Evolutionary conservation across 169 alveolate genomes (phyloP).

Genomic region (Perkinsus marinus): DNA sequence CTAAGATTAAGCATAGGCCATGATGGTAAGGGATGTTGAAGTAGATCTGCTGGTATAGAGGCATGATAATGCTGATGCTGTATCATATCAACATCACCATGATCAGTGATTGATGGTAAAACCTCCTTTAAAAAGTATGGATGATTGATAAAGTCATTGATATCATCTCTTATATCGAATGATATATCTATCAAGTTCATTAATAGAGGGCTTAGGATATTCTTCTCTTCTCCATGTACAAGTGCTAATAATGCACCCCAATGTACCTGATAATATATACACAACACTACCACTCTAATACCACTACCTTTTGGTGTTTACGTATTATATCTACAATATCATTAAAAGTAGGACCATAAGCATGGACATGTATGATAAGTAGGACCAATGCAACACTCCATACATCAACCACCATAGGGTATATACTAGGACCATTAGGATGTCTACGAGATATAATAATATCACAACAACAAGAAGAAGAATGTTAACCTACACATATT

Average conservation of each 20-base stretch:
- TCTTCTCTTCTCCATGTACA: background rate
- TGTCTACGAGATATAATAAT: background rate
- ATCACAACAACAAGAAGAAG: background rate
- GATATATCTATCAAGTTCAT: background rate
- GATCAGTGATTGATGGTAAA: background rate
- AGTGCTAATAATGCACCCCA: background rate
- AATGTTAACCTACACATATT: background rate
- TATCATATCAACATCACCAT: no score
- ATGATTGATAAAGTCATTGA: background rate
- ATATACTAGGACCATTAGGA: background rate
- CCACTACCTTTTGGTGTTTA: background rate
- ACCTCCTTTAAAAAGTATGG: background rate
- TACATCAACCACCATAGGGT: background rate
- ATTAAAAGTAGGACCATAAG: background rate
- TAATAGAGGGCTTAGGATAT: background rate
- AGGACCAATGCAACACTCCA: background rate
- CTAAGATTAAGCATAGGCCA: background rate
- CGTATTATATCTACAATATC: background rate
- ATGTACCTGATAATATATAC: background rate
- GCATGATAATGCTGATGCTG: background rate
- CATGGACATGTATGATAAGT: background rate
- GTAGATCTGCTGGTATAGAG: background rate
- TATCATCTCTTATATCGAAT: background rate
- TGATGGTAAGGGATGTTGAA: background rate
- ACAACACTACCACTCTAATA: background rate